Conservation (phyloP, 257 asterid genomes). For the Plantago ovata region DNA sequence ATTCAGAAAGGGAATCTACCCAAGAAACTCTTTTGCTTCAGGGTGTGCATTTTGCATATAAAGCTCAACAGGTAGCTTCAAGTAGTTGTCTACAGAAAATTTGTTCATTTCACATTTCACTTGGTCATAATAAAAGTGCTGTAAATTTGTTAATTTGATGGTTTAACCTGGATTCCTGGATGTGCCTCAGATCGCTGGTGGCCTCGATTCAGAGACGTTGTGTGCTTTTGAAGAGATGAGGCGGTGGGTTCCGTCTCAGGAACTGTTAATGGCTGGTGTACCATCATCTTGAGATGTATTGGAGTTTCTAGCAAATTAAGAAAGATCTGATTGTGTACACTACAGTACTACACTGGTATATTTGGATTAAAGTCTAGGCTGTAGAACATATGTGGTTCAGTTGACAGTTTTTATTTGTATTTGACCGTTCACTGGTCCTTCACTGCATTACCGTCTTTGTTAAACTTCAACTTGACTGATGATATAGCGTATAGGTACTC, state of each 20-base stretch:
- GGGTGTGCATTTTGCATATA: conserved; percentile 16
- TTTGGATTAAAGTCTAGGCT: too few species aligned
- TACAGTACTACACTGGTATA: not conserved
- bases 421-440: too few species aligned
- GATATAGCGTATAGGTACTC: too few species aligned
- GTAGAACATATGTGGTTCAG: too few species aligned
- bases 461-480: too few species aligned
- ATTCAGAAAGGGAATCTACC: conserved; percentile 9
- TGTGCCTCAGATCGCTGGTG: conserved; percentile 11
- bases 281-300: conserved; percentile 1
- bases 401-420: too few species aligned
- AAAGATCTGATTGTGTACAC: too few species aligned
- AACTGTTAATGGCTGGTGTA: conserved; percentile 9
- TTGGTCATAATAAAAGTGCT: not conserved
- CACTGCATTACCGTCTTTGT: too few species aligned
- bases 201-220: conserved; percentile 13
- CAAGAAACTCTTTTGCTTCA: conserved; percentile 18
- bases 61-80: conserved; percentile 11
- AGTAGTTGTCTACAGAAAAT: too few species aligned
- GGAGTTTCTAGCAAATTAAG: not conserved
- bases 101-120: too few species aligned
- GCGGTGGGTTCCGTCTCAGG: conserved; percentile 2
- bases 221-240: conserved; percentile 17
- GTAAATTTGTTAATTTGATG: not conserved
- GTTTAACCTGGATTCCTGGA: not conserved